Evolutionary conservation across 225 moss, liverwort and hornwort species (phyloP).

Genomic region (Marchantia polymorpha): DNA sequence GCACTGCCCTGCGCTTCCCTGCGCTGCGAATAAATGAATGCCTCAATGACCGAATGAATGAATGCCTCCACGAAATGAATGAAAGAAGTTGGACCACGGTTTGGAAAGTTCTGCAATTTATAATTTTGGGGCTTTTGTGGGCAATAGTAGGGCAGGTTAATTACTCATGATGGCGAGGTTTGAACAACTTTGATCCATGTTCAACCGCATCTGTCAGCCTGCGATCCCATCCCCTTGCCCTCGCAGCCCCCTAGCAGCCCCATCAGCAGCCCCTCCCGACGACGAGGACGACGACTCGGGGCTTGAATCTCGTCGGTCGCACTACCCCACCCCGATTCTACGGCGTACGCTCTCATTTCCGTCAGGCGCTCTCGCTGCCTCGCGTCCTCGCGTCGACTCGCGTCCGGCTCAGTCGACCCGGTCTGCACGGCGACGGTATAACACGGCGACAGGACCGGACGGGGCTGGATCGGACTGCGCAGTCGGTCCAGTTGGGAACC

Average conservation of each 20-base stretch:
- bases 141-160: slow-evolving; percentile 2
- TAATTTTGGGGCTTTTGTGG: slow-evolving; percentile 7
- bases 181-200: slow-evolving; percentile 6
- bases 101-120: slow-evolving; percentile 4
- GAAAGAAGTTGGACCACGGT: neutral
- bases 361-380: too few relatives aligned
- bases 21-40: neutral
- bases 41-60: neutral
- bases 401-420: too few relatives aligned
- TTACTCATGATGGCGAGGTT: neutral
- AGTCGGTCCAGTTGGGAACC: too few relatives aligned
- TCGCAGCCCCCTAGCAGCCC: neutral
- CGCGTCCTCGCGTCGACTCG: too few relatives aligned
- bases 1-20: neutral
- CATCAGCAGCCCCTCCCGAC: neutral
- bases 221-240: neutral
- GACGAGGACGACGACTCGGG: neutral
- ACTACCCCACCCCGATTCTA: neutral
- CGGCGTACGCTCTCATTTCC: neutral
- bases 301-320: neutral
- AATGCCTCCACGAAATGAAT: neutral
- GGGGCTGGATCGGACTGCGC: too few relatives aligned
- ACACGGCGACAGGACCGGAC: too few relatives aligned
- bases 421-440: too few relatives aligned
- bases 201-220: slow-evolving; percentile 1